Conservation (phyloP, 2,329 filamentous ascomycete species). For the Coniella lustricola region DNA sequence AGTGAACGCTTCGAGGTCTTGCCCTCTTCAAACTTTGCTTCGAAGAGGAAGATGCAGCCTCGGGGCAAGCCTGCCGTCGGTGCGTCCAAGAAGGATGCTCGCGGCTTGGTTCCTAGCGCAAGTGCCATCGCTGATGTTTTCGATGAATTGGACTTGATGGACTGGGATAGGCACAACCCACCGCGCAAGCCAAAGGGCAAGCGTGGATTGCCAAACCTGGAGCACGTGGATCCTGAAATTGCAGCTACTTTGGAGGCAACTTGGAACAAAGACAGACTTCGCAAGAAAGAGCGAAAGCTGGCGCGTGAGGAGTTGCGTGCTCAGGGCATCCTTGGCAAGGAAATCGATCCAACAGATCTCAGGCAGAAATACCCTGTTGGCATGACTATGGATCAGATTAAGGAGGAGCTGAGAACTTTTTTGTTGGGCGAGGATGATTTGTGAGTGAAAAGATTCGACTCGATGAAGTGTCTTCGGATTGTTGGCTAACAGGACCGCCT, state of each 20-base stretch:
- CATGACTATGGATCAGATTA: slow-evolving; percentile 63
- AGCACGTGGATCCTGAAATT: slow-evolving; percentile 61
- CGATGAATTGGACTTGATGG: slow-evolving; percentile 77
- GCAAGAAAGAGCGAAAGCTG: slow-evolving; percentile 64
- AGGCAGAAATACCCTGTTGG: slow-evolving; percentile 66
- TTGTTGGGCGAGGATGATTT: slow-evolving; percentile 55
- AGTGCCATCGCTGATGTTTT: slow-evolving; percentile 40
- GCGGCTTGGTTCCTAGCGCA: slow-evolving; percentile 27
- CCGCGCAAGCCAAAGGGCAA: slow-evolving; percentile 57
- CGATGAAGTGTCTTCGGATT: no score
- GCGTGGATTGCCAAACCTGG: slow-evolving; percentile 40
- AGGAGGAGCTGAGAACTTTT: slow-evolving; percentile 66
- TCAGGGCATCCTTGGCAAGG: slow-evolving; percentile 58
- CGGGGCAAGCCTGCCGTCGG: neutral
- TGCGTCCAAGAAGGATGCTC: neutral
- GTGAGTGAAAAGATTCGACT: slow-evolving; percentile 37
- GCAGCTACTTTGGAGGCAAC: slow-evolving; percentile 50
- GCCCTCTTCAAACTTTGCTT: slow-evolving; percentile 6
- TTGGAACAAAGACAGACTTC: slow-evolving; percentile 62
- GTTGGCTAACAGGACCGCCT: slow-evolving; percentile 9
- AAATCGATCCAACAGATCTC: slow-evolving; percentile 49
- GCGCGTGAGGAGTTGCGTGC: slow-evolving; percentile 62
- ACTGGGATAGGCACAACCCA: slow-evolving; percentile 64
- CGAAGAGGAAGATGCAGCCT: neutral
- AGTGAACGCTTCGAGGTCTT: slow-evolving; percentile 17